Evolutionary conservation across 805 yeast species (phyloP).

Genomic region (Diddensiella transvaalensis): DNA sequence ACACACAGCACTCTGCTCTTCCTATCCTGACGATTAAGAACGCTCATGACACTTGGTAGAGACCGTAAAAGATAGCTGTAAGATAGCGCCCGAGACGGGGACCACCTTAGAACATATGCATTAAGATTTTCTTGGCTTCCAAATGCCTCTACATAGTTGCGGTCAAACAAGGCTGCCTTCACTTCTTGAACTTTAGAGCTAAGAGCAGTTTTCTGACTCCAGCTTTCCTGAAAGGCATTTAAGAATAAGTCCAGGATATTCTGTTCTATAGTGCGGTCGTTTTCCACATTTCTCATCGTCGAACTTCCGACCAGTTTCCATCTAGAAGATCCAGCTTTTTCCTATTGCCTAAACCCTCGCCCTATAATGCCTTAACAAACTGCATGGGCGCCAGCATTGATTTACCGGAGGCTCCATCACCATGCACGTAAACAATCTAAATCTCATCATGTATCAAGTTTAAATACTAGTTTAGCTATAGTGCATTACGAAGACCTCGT

Average conservation of each 20-base stretch:
- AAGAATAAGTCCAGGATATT: constrained; percentile 29
- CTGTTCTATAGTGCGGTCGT: too few relatives aligned
- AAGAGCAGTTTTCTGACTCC: constrained; percentile 26
- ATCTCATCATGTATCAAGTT: too few relatives aligned
- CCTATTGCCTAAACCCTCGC: too few relatives aligned
- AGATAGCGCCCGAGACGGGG: constrained; percentile 75
- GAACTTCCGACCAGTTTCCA: too few relatives aligned
- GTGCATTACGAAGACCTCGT: too few relatives aligned
- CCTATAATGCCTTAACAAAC: too few relatives aligned
- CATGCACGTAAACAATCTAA: too few relatives aligned
- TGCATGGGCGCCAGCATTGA: too few relatives aligned
- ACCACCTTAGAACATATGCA: constrained; percentile 83
- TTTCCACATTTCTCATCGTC: too few relatives aligned
- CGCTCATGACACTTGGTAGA: constrained; percentile 42
- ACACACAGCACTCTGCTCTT: constrained; percentile 47
- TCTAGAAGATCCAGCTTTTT: too few relatives aligned
- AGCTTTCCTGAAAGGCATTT: constrained; percentile 24
- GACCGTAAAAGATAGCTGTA: constrained; percentile 64
- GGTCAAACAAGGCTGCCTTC: constrained; percentile 61
- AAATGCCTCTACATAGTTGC: constrained; percentile 72
- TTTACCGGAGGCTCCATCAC: too few relatives aligned
- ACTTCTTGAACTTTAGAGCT: constrained; percentile 57
- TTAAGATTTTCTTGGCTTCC: constrained; percentile 56
- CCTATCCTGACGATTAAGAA: constrained; percentile 24
- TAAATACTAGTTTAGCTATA: too few relatives aligned